Evolutionary conservation across 2,329 filamentous ascomycete species (phyloP), one percentile per base, ranked within the genome.

Genomic region (Fusarium proliferatum): DNA sequence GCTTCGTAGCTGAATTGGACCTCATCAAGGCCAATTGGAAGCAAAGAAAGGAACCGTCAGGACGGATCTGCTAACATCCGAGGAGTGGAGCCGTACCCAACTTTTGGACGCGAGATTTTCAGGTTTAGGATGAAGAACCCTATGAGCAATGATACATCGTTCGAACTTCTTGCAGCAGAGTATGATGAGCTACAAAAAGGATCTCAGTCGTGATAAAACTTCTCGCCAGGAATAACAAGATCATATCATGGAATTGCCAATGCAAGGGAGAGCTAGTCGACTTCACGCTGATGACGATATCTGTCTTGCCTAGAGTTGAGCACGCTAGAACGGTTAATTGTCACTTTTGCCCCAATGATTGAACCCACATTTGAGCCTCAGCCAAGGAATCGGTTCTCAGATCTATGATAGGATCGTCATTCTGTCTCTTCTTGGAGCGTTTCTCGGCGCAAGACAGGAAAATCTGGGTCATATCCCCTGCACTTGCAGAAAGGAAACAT

Each of bases 61-160:
- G n/a, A 58, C 36, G 61, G 61, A 48, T 42, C 38, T 49, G 42
- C 6, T 30, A 60, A 60, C 15, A 64, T 64, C 43, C 43, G 43
- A 60, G 33, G 19, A 49, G 61, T 4, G 36, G 61, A 21, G n/a
- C 21, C 34, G 5, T 59, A 34, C 6, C 21, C 30, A 26, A 6
- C 7, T 16, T 59, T 41, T 48, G 9, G 4, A 9, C 30, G 12
- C 4, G 15, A 19, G 19, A n/a, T 13, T 33, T 33, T 23, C 8
- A 28, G 30, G 17, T 17, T 12, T 8, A n/a, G 33, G 33, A 45
- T 21, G 6, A 52, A 33, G 10, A 11, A 46, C n/a, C 13, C 9
- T 3, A 30, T 5, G n/a, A 21, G 38, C 13, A 49, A 21, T 33
- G 13, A 58, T 17, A 3, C 9, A 21, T 12, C 7, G 21, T 13